A percentile compares a stretch with the other conserved stretches of the same genome.
Evolutionary conservation across 768 basidiomycete genomes (phyloP).

Genomic region (Macrocybe gigantea): DNA sequence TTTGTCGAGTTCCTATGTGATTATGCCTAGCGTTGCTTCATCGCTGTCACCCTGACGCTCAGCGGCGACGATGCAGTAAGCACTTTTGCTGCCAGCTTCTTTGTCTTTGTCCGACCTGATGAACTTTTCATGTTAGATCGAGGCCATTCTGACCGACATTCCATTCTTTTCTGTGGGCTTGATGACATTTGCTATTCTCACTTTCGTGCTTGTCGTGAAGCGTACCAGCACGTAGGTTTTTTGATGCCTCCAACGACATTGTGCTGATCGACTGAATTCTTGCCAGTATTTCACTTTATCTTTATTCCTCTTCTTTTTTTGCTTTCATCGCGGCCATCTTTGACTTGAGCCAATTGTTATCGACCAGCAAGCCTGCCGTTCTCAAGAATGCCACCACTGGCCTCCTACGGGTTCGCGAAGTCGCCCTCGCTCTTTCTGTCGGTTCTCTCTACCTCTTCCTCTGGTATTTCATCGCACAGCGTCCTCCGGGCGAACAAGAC

Average conservation of each 20-base stretch:
- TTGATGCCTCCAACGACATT: neutral
- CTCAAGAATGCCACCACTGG: slow-evolving; percentile 20
- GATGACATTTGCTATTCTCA: slow-evolving; percentile 55
- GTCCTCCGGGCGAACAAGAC: slow-evolving; percentile 40
- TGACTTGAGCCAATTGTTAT: slow-evolving; percentile 53
- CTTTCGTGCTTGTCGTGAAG: slow-evolving; percentile 48
- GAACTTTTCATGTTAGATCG: slow-evolving; percentile 30
- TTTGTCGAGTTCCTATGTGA: neutral
- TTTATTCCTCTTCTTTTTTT: slow-evolving; percentile 53
- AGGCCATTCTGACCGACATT: slow-evolving; percentile 54
- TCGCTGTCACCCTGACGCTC: slow-evolving; percentile 4
- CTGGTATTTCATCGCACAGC: slow-evolving; percentile 59
- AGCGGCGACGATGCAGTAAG: slow-evolving; percentile 36
- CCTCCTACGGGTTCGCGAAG: slow-evolving; percentile 50
- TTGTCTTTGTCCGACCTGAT: no score
- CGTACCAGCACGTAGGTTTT: slow-evolving; percentile 44
- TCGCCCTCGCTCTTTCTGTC: slow-evolving; percentile 48
- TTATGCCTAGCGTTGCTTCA: slow-evolving; percentile 6
- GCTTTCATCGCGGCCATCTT: slow-evolving; percentile 59
- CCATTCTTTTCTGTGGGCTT: slow-evolving; percentile 64
- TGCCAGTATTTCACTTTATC: slow-evolving; percentile 38
- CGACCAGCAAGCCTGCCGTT: slow-evolving; percentile 5
- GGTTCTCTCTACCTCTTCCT: slow-evolving; percentile 61
- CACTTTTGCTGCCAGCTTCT: slow-evolving; percentile 5
- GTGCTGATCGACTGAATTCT: neutral